These are phyloP conservation scores for Trifolium pratense DNA, from an alignment of 306 rosid species.

Conservation along the genomic window DNA sequence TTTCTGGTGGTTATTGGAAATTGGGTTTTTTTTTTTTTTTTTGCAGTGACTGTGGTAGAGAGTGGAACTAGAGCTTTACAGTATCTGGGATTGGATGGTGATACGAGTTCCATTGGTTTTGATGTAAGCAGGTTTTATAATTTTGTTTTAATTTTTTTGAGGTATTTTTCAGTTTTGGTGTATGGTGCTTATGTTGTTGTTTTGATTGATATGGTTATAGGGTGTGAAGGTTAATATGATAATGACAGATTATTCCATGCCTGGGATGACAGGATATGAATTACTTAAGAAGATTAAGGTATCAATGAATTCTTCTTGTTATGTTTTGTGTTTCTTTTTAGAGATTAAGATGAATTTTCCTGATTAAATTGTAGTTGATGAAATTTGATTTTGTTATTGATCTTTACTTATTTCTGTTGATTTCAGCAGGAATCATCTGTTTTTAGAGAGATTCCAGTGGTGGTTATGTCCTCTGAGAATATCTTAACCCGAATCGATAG, in stretches of 20 bases:
- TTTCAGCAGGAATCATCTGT: constrained; percentile 82
- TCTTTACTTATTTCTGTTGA: constrained; percentile 19
- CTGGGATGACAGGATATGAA: constrained; percentile 97
- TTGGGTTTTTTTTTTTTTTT: background rate
- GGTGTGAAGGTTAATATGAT: constrained; percentile 84
- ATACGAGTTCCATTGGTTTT: constrained; percentile 60
- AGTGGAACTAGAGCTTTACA: constrained; percentile 94
- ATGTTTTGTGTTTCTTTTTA: background rate
- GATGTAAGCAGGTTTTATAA: constrained; percentile 57
- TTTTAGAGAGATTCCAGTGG: constrained; percentile 89
- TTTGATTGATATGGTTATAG: constrained; percentile 56
- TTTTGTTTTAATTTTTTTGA: background rate
- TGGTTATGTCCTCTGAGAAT: constrained; percentile 95
- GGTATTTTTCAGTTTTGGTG: background rate
- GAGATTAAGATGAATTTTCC: background rate
- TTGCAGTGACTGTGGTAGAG: constrained; percentile 87
- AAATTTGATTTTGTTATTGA: background rate
- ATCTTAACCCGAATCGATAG: constrained; percentile 85
- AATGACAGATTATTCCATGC: constrained; percentile 98
- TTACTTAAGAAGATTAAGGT: constrained; percentile 93
- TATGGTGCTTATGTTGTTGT: constrained; percentile 43
- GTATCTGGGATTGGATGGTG: constrained; percentile 91
- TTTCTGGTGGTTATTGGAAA: constrained; percentile 39
- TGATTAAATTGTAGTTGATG: background rate
- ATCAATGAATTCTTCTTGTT: constrained; percentile 23